Conservation (phyloP, 345 rosid species). For the Corymbia maculata region DNA sequence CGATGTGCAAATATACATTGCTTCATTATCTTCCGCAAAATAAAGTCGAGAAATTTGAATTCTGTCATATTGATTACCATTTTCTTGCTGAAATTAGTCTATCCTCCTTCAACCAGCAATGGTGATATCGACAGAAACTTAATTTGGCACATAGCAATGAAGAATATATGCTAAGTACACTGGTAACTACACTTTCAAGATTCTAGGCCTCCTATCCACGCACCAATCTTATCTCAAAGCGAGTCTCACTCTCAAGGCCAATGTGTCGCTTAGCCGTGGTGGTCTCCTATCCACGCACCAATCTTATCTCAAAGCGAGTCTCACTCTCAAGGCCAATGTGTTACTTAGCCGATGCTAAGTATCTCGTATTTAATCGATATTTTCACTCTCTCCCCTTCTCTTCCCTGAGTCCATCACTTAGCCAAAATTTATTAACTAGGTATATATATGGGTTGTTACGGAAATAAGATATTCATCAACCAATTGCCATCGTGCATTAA, state of each 20-base stretch:
- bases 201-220: fast-evolving
- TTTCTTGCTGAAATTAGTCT: no score
- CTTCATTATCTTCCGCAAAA: no score
- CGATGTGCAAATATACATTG: no score
- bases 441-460: neutral
- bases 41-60: no score
- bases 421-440: neutral
- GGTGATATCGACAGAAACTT: no score
- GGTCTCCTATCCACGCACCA: neutral
- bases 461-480: neutral
- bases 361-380: neutral
- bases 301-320: neutral
- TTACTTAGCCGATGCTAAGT: neutral
- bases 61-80: no score
- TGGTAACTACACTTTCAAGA: neutral
- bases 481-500: neutral
- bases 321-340: neutral
- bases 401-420: neutral
- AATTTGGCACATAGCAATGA: no score
- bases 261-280: no score
- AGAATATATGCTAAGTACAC: neutral
- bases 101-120: no score
- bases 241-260: no score
- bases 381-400: neutral
- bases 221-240: neutral